Evolutionary conservation across 352 stramenopile species (phyloP), one percentile per base, ranked within the genome.

Genomic region (Blastocystis sp.): DNA sequence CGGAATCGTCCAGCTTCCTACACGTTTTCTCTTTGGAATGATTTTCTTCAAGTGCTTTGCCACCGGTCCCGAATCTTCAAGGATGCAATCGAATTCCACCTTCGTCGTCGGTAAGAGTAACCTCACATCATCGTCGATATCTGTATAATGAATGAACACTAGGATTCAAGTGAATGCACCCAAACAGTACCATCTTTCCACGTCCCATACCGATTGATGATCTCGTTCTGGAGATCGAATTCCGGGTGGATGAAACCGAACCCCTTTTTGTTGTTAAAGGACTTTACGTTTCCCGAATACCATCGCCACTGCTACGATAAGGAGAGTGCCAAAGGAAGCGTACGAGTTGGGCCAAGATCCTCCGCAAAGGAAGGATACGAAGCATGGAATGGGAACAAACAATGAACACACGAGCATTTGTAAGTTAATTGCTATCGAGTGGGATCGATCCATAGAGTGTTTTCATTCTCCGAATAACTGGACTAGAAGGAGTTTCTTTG

Each of bases 91-190:
- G 36, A 81, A 81, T 34, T 81, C 69, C 69, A 81, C 69, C 29
- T 38, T 81, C 44, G 18, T 81, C 8, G 44, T 81, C 24, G 69
- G 69, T 38, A 48, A 44, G 7, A 81, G 69, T 29, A 81, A 44
- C 36, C 56, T 29, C 8, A 81, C 69, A 27, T 81, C 69, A 64
- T 81, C 69, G 29, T 81, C 69, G 40, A 81, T 81, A 64, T 81
- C 69, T 46, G 69, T 48, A 64, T 81, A 81, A 65, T 81, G 69
- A 44, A 81, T 51, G 44, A 81, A 81, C n/a, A 81, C 69, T 81
- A 64, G 27, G 24, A 44, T 14, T 65, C 9, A 65, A 11, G 57
- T 40, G 3, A 59, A 38, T 32, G 32, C 21, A n/a, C 11, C n/a
- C n/a, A 59, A 36, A 42, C 24, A 4, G 27, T 46, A 78, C 69